Conservation (phyloP, 1,284 basidiomycete genomes). For the Pascua guehoae region DNA sequence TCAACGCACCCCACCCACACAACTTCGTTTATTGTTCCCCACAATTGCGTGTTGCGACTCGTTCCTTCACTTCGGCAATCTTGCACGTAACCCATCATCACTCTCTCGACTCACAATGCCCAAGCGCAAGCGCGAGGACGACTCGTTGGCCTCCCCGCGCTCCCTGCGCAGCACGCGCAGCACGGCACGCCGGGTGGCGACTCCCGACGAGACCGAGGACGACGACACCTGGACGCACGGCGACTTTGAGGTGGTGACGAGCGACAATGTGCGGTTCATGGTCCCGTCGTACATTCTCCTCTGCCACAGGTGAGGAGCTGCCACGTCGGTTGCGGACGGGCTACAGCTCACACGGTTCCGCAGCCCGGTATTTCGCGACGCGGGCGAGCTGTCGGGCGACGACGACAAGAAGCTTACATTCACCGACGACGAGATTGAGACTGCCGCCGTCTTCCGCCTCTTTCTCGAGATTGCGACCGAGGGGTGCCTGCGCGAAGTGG, state of each 20-base stretch:
- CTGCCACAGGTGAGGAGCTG: slow-evolving; percentile 3
- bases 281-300: slow-evolving; percentile 13
- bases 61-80: no score
- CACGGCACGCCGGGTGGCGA: no score
- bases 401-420: not conserved
- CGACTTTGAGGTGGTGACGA: slow-evolving; percentile 12
- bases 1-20: no score
- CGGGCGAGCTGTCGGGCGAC: not conserved
- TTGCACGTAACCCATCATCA: no score
- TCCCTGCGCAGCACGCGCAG: no score
- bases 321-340: not conserved
- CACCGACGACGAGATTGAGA: not conserved
- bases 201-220: not conserved
- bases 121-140: no score
- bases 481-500: not conserved
- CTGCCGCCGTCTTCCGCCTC: not conserved
- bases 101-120: no score
- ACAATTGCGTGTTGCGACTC: no score
- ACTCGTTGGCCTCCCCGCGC: no score
- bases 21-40: no score
- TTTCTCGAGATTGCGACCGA: not conserved
- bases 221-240: slow-evolving; percentile 11
- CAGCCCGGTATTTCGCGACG: slow-evolving; percentile 6
- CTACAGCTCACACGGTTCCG: not conserved
- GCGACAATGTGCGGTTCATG: slow-evolving; percentile 10